Base-by-base conservation (phyloP, 2,329 filamentous ascomycete genomes). In the Pyrenochaeta sp. region DNA sequence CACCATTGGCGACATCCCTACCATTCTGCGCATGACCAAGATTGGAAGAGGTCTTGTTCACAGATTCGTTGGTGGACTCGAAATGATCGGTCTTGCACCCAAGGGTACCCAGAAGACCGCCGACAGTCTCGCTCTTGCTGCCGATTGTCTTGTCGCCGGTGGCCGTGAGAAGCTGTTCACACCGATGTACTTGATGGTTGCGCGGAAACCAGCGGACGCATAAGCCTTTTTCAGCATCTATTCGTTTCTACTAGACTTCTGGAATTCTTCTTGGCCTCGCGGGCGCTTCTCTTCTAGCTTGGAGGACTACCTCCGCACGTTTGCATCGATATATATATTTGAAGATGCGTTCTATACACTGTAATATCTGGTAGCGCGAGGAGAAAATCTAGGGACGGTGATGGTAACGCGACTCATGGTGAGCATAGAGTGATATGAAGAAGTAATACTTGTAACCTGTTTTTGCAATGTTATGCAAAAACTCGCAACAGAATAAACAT, bases 151-250 rank as follows among this genome's bases (percentile, higher is more conserved):
- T 50, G 93, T 97, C 24, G 92, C 91, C 47, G 94, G 94, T 79
- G 94, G 89, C 36, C 87, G 88, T 77, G 85, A 93, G 82, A 91
- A 96, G 78, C 86, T 98, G n/a, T 98, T 98, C 81, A 98, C 94
- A 1, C 94, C 94, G 55, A 98, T 98, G 94, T 97, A 97, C 82
- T 83, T 98, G 74, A 97, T 97, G 92, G 87, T 97, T 58, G 94
- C 88, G 60, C 88, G 91, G 80, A 97, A 97, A 85, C 92, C 94
- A n/a, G 67, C 61, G 12, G 51, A 69, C 34, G 72, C 73, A 50
- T 76, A 71, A 57, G 61, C 34, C 34, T 50, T 56, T 25, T 24
- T 43, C 51, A 59, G 47, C 61, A 48, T 54, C 37, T 56, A 49
- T 43, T 63, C 43, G 19, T 57, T 67, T 65, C 57, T 58, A 39